These are phyloP conservation scores for Kazachstania viticola DNA, from an alignment of 805 yeast genomes.

Conservation along the genomic window DNA sequence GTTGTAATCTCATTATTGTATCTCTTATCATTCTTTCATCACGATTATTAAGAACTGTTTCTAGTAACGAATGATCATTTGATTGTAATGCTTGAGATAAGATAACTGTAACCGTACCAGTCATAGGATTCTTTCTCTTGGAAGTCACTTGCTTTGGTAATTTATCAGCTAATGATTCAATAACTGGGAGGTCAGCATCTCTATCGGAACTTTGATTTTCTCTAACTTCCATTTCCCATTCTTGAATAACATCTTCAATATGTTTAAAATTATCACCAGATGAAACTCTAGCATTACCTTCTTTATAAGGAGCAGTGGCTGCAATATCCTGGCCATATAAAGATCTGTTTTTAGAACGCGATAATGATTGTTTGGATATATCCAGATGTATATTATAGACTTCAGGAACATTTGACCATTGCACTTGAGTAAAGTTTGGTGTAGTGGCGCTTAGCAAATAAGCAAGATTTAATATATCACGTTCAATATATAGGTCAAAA, in stretches of 20 bases:
- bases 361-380: slow-evolving; percentile 2
- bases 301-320: slow-evolving; percentile 45
- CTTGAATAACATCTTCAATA: slow-evolving; percentile 34
- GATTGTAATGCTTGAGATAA: slow-evolving; percentile 80
- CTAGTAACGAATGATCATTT: slow-evolving; percentile 76
- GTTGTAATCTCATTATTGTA: slow-evolving; percentile 45
- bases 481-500: slow-evolving; percentile 24
- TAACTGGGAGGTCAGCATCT: slow-evolving; percentile 26
- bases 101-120: slow-evolving; percentile 75
- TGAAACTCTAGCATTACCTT: slow-evolving; percentile 47
- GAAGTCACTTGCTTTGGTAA: slow-evolving; percentile 12
- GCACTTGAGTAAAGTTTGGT: slow-evolving; percentile 45
- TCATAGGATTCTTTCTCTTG: slow-evolving; percentile 38
- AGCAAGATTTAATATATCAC: slow-evolving; percentile 33
- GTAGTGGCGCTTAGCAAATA: slow-evolving; percentile 55
- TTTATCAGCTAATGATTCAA: slow-evolving; percentile 45
- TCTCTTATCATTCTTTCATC: slow-evolving; percentile 42
- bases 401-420: slow-evolving; percentile 35
- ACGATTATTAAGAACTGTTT: slow-evolving; percentile 55
- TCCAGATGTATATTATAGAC: slow-evolving; percentile 29
- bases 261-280: slow-evolving; percentile 55
- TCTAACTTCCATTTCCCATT: slow-evolving; percentile 30
- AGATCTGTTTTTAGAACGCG: slow-evolving; percentile 10
- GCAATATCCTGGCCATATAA: slow-evolving; percentile 34
- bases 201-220: slow-evolving; percentile 33